Evolutionary conservation across 257 asterid species (phyloP), one percentile per base, ranked within the genome.

Genomic region (Gynochthodes officinalis): DNA sequence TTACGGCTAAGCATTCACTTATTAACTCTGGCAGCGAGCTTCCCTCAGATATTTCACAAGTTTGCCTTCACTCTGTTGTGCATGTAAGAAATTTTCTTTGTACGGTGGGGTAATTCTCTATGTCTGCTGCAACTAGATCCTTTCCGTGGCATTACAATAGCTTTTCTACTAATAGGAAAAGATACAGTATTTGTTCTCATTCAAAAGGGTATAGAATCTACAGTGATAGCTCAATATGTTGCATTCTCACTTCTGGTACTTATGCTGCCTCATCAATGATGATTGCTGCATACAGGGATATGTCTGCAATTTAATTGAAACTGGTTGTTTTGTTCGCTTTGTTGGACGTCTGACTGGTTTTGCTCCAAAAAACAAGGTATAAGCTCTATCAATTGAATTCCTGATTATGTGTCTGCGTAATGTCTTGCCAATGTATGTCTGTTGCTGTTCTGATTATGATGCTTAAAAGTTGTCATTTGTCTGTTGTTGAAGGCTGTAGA

Each of bases 271-370:
- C 12, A 43, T 55, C 61, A 42, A 71, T 50, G 50, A 46, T 49
- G 64, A 5, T 43, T 40, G 49, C 52, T 37, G 44, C 49, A 21
- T 83, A 77, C 96, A 95, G 99, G 99, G 99, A 49, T 95, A 92
- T 79, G 71, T 95, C 73, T 92, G 98, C 81, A 95, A 90, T 79
- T 79, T 95, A 74, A 95, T 95, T 76, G 99, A 92, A 62, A 77
- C 87, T 65, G 99, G 99, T 64, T 89, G 97, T 89, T 95, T 95
- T 75, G 88, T 95, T 62, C 99, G 99, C 73, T 95, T 83, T 84
- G 64, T 92, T 75, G 98, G 99, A 68, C 95, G 92, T 46, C 85
- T 92, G 82, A 95, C 99, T 79, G 99, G 97, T 50, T 95, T 95
- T 90, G 92, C 96, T 76, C 98, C 99, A 43, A 95, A 85, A 86